Evolutionary conservation across 768 basidiomycete genomes (phyloP).

Genomic region (Lentinula sp.): DNA sequence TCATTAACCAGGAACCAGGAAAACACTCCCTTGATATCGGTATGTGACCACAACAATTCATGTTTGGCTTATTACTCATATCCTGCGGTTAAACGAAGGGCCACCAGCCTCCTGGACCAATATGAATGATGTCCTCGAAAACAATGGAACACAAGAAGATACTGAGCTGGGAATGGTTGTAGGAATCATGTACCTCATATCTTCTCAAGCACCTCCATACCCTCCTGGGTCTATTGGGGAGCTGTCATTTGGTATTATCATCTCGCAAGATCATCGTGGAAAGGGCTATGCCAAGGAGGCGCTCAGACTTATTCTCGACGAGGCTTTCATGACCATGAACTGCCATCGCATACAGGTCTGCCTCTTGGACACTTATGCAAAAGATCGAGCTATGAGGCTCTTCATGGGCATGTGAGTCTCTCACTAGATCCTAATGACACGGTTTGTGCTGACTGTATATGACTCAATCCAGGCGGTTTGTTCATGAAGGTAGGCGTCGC

Average conservation of each 20-base stretch:
- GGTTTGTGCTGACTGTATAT: not conserved
- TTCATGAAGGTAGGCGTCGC: constrained; percentile 58
- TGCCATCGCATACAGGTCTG: constrained; percentile 51
- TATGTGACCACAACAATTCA: not conserved
- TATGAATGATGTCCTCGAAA: not conserved
- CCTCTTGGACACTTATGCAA: constrained; percentile 35
- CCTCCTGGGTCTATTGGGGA: constrained; percentile 25
- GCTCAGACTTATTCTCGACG: constrained; percentile 34
- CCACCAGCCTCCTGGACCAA: not conserved
- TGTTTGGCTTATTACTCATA: not conserved
- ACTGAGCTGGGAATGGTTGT: not conserved
- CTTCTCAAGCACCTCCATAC: constrained; percentile 21
- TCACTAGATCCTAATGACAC: not conserved
- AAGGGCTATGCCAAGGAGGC: constrained; percentile 42
- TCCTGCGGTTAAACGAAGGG: not conserved
- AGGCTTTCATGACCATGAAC: constrained; percentile 37
- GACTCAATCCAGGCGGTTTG: constrained; percentile 39
- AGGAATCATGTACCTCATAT: constrained; percentile 38
- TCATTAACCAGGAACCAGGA: not conserved
- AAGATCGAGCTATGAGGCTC: constrained; percentile 36
- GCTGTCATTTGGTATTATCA: constrained; percentile 50
- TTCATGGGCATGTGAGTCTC: constrained; percentile 36
- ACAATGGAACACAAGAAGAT: not conserved
- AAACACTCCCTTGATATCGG: not conserved
- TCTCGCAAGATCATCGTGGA: constrained; percentile 28